Evolutionary conservation across 768 basidiomycete genomes (phyloP).

Genomic region (Collybia nuda): DNA sequence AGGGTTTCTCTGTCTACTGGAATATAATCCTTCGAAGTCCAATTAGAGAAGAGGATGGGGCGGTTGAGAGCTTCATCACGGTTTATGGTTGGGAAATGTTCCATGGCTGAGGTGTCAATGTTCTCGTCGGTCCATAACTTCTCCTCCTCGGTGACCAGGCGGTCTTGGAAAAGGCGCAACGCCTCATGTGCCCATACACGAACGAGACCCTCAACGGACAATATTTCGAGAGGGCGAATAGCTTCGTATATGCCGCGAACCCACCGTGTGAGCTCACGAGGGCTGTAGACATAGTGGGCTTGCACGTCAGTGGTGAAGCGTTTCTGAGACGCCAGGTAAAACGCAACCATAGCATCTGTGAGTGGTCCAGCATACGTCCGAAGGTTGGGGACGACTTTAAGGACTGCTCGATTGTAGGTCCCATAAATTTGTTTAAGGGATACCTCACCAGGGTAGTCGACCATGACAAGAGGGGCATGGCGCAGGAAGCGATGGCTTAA

Average conservation of each 20-base stretch:
- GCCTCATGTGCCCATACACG: constrained; percentile 99
- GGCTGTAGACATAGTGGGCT: constrained; percentile 98
- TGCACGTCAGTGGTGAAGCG: constrained; percentile 96
- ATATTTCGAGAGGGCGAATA: constrained; percentile 88
- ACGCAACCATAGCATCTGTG: constrained; percentile 95
- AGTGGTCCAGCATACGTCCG: constrained; percentile 92
- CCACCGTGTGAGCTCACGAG: constrained; percentile 98
- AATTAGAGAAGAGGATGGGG: constrained; percentile 97
- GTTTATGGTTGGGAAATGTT: constrained; percentile 93
- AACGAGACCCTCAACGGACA: constrained; percentile 93
- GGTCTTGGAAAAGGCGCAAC: constrained; percentile 95
- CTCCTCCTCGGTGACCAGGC: constrained; percentile 91
- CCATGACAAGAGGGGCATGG: constrained; percentile 97
- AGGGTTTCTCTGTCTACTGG: constrained; percentile 92
- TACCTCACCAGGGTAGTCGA: constrained; percentile 96
- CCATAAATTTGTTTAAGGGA: constrained; percentile 99
- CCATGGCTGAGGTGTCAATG: constrained; percentile 79
- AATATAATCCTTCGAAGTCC: constrained; percentile 97
- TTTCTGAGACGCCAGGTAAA: constrained; percentile 92
- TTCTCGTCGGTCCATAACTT: constrained; percentile 93
- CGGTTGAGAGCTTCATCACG: constrained; percentile 81
- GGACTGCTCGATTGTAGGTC: constrained; percentile 92
- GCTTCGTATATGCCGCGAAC: constrained; percentile 97
- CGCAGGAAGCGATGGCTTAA: constrained; percentile 96
- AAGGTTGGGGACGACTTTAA: constrained; percentile 94